Evolutionary conservation across 2,329 filamentous ascomycete species (phyloP), one percentile per base, ranked within the genome.

Genomic region (Colletotrichum sidae): DNA sequence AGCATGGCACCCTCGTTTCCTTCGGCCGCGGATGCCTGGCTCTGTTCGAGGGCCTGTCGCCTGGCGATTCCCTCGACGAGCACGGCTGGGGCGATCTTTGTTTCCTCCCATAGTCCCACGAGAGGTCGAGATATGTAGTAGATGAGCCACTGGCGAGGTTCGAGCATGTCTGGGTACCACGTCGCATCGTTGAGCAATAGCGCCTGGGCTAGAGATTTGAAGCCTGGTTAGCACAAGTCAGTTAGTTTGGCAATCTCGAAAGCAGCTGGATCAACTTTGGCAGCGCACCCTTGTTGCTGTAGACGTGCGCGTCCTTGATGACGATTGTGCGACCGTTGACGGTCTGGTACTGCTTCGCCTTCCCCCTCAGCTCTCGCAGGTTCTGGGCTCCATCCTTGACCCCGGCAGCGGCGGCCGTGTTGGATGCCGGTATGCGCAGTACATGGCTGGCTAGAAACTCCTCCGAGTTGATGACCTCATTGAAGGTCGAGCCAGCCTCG

Each of bases 361-460:
- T 98, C 69, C 92, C 92, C 77, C 94, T 90, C 75, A 88, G 91
- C 80, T 99, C 96, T 68, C 95, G 90, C 72, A 96, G 81, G 74
- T 89, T 93, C 66, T 86, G 84, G 12, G 79, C 77, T 15, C 73
- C 77, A 71, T 90, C 87, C 79, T 88, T 89, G 64, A 80, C 84
- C 70, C 83, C 85, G 33, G 80, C 78, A 67, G 78, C 77, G 60
- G 79, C 79, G 63, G 84, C 79, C 63, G 81, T 81, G 39, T 65
- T 65, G 38, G 64, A 56, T 49, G 77, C 73, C 46, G 93, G 90
- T 70, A 97, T 89, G 72, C 94, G 93, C 75, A 99, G 85, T 63
- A 98, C 94, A 91, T 99, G 96, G 83, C 96, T 98, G 69, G 90
- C 93, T 63, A 99, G 86, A 77, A 99, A 98, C 72, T 99, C 96